A percentile compares a stretch with the other conserved stretches of the same genome.
Conservation (phyloP, 371 early-diverging fungal genomes). For the Mycotypha africana region DNA sequence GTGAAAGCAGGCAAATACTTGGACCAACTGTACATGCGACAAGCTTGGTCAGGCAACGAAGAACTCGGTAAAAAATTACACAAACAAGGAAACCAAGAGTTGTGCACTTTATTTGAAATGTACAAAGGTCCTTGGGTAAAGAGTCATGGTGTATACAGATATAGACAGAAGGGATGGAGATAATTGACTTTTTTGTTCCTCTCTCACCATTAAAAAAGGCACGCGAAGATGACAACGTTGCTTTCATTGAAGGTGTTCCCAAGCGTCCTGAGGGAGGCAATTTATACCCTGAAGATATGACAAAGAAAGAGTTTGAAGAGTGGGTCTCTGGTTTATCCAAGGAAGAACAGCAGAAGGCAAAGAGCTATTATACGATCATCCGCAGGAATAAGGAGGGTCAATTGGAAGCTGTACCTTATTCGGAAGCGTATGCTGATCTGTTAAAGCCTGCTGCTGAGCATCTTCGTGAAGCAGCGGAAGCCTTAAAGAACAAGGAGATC, state of each 20-base stretch:
- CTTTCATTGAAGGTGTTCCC: constrained; percentile 57
- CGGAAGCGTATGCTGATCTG: constrained; percentile 58
- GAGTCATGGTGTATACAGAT: not conserved
- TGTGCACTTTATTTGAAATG: constrained; percentile 54
- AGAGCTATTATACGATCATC: constrained; percentile 66
- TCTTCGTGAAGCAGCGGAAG: constrained; percentile 55
- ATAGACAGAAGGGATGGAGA: not conserved
- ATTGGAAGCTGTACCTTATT: constrained; percentile 49
- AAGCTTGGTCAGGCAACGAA: constrained; percentile 69
- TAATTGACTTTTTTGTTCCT: not conserved
- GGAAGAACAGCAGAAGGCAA: constrained; percentile 50
- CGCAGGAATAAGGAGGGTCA: constrained; percentile 30
- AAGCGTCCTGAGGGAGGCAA: constrained; percentile 63
- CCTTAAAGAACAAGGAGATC: constrained; percentile 35
- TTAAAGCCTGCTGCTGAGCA: constrained; percentile 55
- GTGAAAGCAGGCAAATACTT: constrained; percentile 61
- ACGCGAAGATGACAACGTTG: constrained; percentile 46
- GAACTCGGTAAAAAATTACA: constrained; percentile 48
- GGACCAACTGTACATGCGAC: constrained; percentile 62
- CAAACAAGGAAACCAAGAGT: constrained; percentile 28
- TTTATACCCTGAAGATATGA: constrained; percentile 78
- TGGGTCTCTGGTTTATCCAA: constrained; percentile 51
- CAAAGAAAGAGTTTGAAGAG: constrained; percentile 55
- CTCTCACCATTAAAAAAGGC: not conserved
- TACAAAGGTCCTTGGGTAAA: constrained; percentile 74